These are phyloP conservation scores for Dendrobium nobile DNA, from an alignment of 106 monocot species.

Conservation along the genomic window DNA sequence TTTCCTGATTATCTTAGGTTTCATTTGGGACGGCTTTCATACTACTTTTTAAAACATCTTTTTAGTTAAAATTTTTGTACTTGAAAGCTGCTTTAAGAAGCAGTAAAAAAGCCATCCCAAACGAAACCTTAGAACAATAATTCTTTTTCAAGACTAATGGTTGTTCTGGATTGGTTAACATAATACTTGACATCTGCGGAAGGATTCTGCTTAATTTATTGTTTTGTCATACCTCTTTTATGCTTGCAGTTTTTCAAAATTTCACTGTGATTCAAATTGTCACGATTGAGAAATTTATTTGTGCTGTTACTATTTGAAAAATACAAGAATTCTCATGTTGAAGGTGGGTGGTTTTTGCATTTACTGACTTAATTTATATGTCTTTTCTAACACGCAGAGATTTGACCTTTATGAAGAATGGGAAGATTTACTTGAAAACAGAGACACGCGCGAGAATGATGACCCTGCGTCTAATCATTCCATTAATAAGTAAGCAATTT, in stretches of 20 bases:
- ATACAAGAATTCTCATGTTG: too few relatives aligned
- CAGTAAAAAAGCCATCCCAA: too few relatives aligned
- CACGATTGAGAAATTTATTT: background rate
- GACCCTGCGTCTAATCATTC: background rate
- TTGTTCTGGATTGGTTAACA: background rate
- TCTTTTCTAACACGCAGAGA: slow-evolving; percentile 5
- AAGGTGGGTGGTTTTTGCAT: background rate
- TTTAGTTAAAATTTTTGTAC: too few relatives aligned
- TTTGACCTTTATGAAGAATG: background rate
- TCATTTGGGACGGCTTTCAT: too few relatives aligned
- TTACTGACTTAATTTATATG: background rate
- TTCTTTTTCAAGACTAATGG: background rate
- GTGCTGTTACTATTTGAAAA: background rate
- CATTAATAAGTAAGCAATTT: slow-evolving; percentile 1
- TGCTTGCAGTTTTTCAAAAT: background rate
- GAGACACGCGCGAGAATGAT: background rate
- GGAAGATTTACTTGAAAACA: slow-evolving; percentile 1
- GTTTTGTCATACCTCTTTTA: background rate
- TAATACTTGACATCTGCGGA: background rate
- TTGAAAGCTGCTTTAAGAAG: too few relatives aligned
- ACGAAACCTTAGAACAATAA: background rate
- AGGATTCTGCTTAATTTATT: background rate
- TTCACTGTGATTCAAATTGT: background rate
- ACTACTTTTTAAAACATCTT: too few relatives aligned
- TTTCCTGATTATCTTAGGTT: background rate